A percentile compares a stretch with the other conserved stretches of the same genome.
phyloP scores from a whole-genome alignment of 106 monocot genomes.

The Iris macrosiphon region DNA sequence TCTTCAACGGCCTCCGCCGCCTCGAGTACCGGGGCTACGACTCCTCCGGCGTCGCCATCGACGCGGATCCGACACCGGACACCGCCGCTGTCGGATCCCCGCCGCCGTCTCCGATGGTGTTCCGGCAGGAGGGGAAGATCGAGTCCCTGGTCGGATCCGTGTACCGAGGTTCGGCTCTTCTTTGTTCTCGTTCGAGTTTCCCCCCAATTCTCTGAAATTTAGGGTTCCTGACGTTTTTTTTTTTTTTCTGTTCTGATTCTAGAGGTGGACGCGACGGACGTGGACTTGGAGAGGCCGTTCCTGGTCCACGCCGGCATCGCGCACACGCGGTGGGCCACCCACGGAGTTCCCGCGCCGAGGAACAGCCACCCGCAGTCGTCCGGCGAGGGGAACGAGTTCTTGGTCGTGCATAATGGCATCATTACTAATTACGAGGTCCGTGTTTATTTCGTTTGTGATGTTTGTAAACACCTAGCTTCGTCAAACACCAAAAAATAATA shows the following conservation, averaged over 20 bases:
- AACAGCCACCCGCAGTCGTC: slow-evolving; percentile 98
- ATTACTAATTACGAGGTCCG: slow-evolving; percentile 98
- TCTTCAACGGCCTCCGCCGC: slow-evolving; percentile 86
- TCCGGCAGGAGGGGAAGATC: slow-evolving; percentile 94
- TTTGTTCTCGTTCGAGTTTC: too few relatives aligned
- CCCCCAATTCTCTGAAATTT: too few relatives aligned
- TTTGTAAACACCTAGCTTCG: background rate
- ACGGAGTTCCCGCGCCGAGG: slow-evolving; percentile 91
- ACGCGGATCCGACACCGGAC: slow-evolving; percentile 27
- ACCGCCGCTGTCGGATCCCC: background rate
- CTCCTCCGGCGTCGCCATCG: slow-evolving; percentile 94
- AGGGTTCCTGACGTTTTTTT: too few relatives aligned
- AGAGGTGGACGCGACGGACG: slow-evolving; percentile 67
- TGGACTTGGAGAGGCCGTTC: slow-evolving; percentile 72
- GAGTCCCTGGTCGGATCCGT: slow-evolving; percentile 89
- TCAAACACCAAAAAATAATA: background rate
- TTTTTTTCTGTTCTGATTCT: too few relatives aligned
- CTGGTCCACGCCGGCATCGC: slow-evolving; percentile 90
- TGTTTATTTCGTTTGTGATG: slow-evolving; percentile 2
- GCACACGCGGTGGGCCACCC: slow-evolving; percentile 98
- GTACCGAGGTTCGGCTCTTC: slow-evolving; percentile 85
- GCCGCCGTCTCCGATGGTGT: slow-evolving; percentile 68
- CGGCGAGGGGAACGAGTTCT: slow-evolving; percentile 65
- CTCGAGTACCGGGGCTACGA: slow-evolving; percentile 98
- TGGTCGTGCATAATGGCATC: slow-evolving; percentile 98